Evolutionary conservation across 192 early-diverging fungal genomes (phyloP).

Genomic region (Backusella parvicylindrica): DNA sequence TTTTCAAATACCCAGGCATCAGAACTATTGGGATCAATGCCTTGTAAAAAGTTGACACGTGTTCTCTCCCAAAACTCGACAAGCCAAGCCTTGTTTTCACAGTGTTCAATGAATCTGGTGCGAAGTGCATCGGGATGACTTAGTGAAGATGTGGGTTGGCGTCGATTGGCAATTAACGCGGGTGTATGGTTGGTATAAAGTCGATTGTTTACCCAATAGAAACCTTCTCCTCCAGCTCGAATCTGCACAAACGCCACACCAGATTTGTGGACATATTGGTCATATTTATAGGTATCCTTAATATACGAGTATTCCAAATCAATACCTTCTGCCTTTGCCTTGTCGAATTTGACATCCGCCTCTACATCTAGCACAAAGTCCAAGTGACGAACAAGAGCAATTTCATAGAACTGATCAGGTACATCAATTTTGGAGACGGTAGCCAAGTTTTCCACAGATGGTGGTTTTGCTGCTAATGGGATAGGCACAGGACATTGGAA

Average conservation of each 20-base stretch:
- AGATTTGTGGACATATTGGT: constrained; percentile 88
- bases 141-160: constrained; percentile 21
- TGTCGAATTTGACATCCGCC: constrained; percentile 71
- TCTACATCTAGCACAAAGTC: constrained; percentile 95
- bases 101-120: constrained; percentile 58
- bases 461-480: constrained; percentile 57
- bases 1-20: constrained; percentile 32
- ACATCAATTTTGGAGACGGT: constrained; percentile 38
- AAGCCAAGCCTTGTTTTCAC: constrained; percentile 53
- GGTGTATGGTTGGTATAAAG: constrained; percentile 60
- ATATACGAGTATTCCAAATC: constrained; percentile 59
- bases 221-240: constrained; percentile 60
- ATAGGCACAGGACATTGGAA: constrained; percentile 80
- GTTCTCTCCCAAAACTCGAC: constrained; percentile 61
- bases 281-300: constrained; percentile 65
- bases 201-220: constrained; percentile 88
- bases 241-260: constrained; percentile 95
- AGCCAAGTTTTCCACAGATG: constrained; percentile 44
- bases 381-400: constrained; percentile 73
- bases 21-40: constrained; percentile 2
- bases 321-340: constrained; percentile 31
- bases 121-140: constrained; percentile 59
- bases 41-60: constrained; percentile 11
- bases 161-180: constrained; percentile 34
- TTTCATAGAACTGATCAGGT: constrained; percentile 66